A percentile compares a stretch with the other conserved stretches of the same genome.
These are phyloP conservation scores for Mycena crocata DNA, from an alignment of 768 basidiomycete species.

Conservation along the genomic window DNA sequence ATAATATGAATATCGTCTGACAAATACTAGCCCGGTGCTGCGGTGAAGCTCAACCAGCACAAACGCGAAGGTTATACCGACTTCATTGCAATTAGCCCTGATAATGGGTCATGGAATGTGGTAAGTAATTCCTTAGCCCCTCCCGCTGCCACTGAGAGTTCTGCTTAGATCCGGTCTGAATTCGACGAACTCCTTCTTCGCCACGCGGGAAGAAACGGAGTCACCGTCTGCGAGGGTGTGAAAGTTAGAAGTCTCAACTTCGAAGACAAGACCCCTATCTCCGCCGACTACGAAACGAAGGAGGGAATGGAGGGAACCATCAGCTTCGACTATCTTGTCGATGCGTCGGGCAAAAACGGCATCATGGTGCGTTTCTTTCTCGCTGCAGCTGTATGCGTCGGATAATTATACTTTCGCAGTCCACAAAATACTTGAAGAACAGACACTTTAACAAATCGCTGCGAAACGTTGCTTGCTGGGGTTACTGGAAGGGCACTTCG, in stretches of 20 bases:
- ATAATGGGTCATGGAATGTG: conserved; percentile 51
- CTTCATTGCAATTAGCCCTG: too few relatives aligned
- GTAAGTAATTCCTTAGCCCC: conserved; percentile 34
- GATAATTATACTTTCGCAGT: neutral
- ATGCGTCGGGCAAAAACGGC: conserved; percentile 8
- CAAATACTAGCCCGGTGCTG: conserved; percentile 6
- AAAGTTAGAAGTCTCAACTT: conserved; percentile 29
- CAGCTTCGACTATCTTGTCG: conserved; percentile 15
- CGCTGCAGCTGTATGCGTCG: too few relatives aligned
- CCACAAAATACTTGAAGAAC: conserved; percentile 11
- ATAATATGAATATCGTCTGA: neutral
- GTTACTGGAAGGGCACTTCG: conserved; percentile 2
- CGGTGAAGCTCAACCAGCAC: conserved; percentile 14
- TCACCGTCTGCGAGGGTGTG: conserved; percentile 32
- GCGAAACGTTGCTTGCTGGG: conserved; percentile 19
- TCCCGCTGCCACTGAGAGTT: neutral
- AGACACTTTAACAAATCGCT: conserved; percentile 7
- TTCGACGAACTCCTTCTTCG: conserved; percentile 39
- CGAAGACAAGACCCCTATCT: neutral
- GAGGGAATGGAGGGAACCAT: neutral
- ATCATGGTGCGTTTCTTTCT: neutral
- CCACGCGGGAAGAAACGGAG: conserved; percentile 36
- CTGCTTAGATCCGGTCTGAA: conserved; percentile 29
- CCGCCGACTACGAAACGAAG: neutral
- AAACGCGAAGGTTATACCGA: conserved; percentile 18